Conservation (phyloP, 257 asterid species). For the Nicotiana undulata region DNA sequence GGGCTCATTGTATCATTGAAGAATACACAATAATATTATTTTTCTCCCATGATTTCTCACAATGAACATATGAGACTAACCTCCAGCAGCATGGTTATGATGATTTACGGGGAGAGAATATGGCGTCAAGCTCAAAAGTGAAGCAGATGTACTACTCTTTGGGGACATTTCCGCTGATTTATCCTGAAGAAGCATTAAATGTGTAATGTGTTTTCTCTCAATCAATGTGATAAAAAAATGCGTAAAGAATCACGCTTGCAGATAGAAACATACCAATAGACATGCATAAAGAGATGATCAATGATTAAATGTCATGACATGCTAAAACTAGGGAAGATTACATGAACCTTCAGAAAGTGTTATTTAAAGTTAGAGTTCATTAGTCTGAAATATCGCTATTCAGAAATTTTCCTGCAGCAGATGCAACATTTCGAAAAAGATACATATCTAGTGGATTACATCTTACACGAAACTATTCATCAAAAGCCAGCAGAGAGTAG, state of each 20-base stretch:
- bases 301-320: not conserved
- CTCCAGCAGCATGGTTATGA: slow-evolving; percentile 44
- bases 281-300: not conserved
- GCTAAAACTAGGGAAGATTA: not conserved
- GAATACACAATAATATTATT: too few species aligned
- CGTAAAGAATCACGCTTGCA: slow-evolving; percentile 6
- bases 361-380: not conserved
- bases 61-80: slow-evolving; percentile 21
- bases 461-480: not conserved
- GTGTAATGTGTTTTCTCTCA: slow-evolving; percentile 8
- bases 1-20: too few species aligned
- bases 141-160: slow-evolving; percentile 45
- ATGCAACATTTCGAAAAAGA: not conserved
- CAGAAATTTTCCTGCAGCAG: not conserved
- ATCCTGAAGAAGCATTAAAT: slow-evolving; percentile 41
- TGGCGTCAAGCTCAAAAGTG: slow-evolving; percentile 42
- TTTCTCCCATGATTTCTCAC: too few species aligned
- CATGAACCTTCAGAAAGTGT: not conserved
- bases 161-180: slow-evolving; percentile 43
- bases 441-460: not conserved
- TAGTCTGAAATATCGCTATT: not conserved
- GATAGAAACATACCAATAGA: slow-evolving; percentile 4
- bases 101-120: slow-evolving; percentile 42
- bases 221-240: not conserved
- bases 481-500: not conserved